These are phyloP conservation scores for rapeseed (Brassica napus) DNA, from an alignment of 345 rosid genomes.

Conservation along the genomic window Da-Ae NC_063437.1:21333501-21334000, in stretches of 20 bases:
- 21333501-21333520: neutral
- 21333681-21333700: neutral
- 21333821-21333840: too few species aligned
- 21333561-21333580: conserved; percentile 22
- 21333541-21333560: conserved; percentile 23
- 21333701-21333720: neutral
- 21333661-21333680: neutral
- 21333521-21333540: conserved; percentile 23
- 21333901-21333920: too few species aligned
- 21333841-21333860: too few species aligned
- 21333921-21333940: too few species aligned
- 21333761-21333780: neutral
- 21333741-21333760: neutral
- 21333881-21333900: too few species aligned
- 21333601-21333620: neutral
- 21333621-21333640: conserved; percentile 6
- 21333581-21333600: conserved; percentile 20
- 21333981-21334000: too few species aligned
- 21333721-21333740: neutral
- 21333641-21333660: neutral
- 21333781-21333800: neutral
- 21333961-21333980: too few species aligned
- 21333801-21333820: too few species aligned
- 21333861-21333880: too few species aligned
- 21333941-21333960: too few species aligned